phyloP scores from a whole-genome alignment of 371 early-diverging fungal species.

The Chytridiales sp. region DNA sequence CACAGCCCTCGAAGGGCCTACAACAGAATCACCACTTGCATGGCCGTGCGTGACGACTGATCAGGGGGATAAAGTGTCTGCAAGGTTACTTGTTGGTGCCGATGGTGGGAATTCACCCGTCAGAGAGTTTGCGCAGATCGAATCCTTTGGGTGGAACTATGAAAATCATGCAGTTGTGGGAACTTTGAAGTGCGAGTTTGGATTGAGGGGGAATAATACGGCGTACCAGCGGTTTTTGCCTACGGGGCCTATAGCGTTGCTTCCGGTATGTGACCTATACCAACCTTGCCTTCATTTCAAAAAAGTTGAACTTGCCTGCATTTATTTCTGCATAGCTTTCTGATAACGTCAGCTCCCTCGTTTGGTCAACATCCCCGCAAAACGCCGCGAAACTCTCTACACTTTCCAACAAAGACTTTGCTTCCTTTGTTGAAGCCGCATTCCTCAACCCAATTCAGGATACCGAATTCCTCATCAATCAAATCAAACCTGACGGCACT shows the following conservation, averaged over 20 bases:
- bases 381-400: conserved; percentile 63
- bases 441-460: conserved; percentile 72
- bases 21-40: conserved; percentile 3
- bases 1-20: conserved; percentile 38
- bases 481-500: conserved; percentile 44
- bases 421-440: conserved; percentile 77
- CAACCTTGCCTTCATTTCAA: not conserved
- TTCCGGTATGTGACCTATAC: conserved; percentile 64
- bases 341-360: conserved; percentile 67
- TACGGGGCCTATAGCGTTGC: conserved; percentile 87
- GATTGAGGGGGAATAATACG: conserved; percentile 52
- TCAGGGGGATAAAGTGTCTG: conserved; percentile 54
- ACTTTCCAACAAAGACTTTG: conserved; percentile 64
- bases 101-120: conserved; percentile 91
- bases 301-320: conserved; percentile 1
- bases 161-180: conserved; percentile 86
- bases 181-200: conserved; percentile 63
- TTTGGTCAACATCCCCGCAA: conserved; percentile 81
- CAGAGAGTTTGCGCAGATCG: conserved; percentile 77
- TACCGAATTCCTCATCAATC: conserved; percentile 65
- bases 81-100: conserved; percentile 69
- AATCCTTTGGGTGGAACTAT: conserved; percentile 86
- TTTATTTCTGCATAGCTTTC: conserved; percentile 39
- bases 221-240: conserved; percentile 96
- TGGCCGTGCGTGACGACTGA: conserved; percentile 66